Base-by-base conservation (phyloP, 2,329 filamentous ascomycete species). In the Epichloe aotearoae region DNA sequence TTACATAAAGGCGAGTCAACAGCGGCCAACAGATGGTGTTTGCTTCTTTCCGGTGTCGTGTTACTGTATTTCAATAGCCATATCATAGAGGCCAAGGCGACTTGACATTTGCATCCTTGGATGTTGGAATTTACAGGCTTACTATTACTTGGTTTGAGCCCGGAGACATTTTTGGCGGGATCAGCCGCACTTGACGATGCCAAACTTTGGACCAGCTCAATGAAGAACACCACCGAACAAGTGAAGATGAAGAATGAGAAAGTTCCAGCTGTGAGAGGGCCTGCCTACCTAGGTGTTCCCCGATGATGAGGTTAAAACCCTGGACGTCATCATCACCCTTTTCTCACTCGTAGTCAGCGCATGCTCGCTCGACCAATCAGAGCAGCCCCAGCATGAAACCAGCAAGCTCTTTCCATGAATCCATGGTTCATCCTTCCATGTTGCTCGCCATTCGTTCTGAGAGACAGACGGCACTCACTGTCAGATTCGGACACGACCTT, bases 81-180 rank as follows among this genome's bases (percentile, higher is more conserved):
- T 43, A 49, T 37, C n/a, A 49, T 49, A 44, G 39, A 49, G 12
- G 47, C 47, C 38, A 30, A 41, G 47, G 47, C 38, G 33, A 49
- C 47, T 42, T 49, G 30, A 36, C 30, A 17, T 43, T 36, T 43
- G 30, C 40, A 34, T 36, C 30, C 23, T 33, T 40, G 23, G 38
- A 48, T 48, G n/a, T 20, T 4, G 23, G 46, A 19, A 30, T 39
- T 34, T 12, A 6, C 23, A 30, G 15, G 33, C 26, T n/a, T 20
- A 11, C 30, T n/a, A 5, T 41, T 26, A 33, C 11, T 37, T 1
- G 7, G 7, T 8, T 30, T 30, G 26, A 30, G 26, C 7, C 26
- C 26, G 26, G 26, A 30, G 26, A 30, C 26, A 10, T 30, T 30
- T 30, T 30, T 30, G 26, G 26, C 26, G 26, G 26, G 26, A 30